These are phyloP conservation scores for Arachnopeziza araneosa DNA, from an alignment of 2,329 filamentous ascomycete genomes.

Conservation along the genomic window DNA sequence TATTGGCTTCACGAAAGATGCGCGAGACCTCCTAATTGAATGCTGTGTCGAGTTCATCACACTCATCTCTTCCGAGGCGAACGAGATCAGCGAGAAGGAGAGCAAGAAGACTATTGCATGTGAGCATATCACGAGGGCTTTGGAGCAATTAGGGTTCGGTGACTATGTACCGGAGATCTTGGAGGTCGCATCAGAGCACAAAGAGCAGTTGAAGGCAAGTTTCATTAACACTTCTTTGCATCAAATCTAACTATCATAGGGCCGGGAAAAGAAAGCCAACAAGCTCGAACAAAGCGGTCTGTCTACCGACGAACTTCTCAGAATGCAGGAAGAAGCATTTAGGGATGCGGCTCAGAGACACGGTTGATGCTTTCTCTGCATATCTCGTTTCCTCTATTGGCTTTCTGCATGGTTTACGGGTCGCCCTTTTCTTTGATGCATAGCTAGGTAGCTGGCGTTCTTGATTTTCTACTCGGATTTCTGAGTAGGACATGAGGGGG, in stretches of 20 bases:
- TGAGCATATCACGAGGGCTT: slow-evolving; percentile 92
- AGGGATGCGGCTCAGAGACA: slow-evolving; percentile 53
- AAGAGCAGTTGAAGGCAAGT: slow-evolving; percentile 82
- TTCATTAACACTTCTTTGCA: not conserved
- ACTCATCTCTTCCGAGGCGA: slow-evolving; percentile 95
- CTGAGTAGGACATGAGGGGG: not conserved
- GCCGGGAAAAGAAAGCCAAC: slow-evolving; percentile 92
- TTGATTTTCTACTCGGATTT: not conserved
- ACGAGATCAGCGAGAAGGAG: slow-evolving; percentile 98
- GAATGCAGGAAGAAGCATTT: slow-evolving; percentile 89
- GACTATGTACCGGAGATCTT: slow-evolving; percentile 88
- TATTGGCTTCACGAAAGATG: slow-evolving; percentile 89
- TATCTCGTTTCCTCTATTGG: not conserved
- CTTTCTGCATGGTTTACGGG: not conserved
- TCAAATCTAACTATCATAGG: slow-evolving; percentile 43
- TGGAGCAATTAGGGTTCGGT: slow-evolving; percentile 86
- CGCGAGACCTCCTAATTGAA: slow-evolving; percentile 91
- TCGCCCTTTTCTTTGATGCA: not conserved
- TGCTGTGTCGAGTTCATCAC: slow-evolving; percentile 99
- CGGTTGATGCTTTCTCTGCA: slow-evolving; percentile 15
- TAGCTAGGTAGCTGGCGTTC: not conserved
- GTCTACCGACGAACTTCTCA: slow-evolving; percentile 81
- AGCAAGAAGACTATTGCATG: slow-evolving; percentile 99
- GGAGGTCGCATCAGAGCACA: slow-evolving; percentile 84
- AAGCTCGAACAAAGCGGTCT: slow-evolving; percentile 95